A percentile compares a stretch with the other conserved stretches of the same genome.
Conservation (phyloP, 2,329 filamentous ascomycete species). For the Pyricularia sp. region DNA sequence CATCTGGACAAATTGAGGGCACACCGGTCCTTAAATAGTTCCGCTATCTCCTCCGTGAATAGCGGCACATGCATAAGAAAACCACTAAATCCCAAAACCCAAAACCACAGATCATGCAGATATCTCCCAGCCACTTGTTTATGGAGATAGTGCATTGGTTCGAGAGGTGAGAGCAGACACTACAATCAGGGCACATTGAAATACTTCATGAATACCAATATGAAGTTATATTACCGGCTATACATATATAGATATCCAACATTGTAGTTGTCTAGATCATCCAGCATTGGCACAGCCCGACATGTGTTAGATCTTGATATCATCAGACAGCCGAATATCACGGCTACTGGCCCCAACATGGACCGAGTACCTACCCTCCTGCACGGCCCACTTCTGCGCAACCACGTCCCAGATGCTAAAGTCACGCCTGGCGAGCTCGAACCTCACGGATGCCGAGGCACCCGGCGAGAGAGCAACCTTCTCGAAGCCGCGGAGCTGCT, state of each 20-base stretch:
- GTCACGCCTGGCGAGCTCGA: slow-evolving; percentile 48
- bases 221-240: neutral
- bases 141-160: neutral
- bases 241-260: neutral
- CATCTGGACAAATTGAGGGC: neutral
- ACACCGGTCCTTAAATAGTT: neutral
- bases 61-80: neutral
- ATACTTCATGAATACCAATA: neutral
- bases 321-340: slow-evolving; percentile 25
- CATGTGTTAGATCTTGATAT: neutral
- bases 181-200: neutral
- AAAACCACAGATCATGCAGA: neutral
- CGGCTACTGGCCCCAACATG: slow-evolving; percentile 37
- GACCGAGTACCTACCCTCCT: slow-evolving; percentile 27
- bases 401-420: slow-evolving; percentile 52
- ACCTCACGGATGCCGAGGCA: slow-evolving; percentile 28
- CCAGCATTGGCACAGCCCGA: neutral
- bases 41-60: neutral
- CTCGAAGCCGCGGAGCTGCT: slow-evolving; percentile 51
- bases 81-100: neutral
- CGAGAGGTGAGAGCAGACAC: neutral
- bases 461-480: slow-evolving; percentile 40
- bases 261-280: neutral
- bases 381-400: slow-evolving; percentile 46
- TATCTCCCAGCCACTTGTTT: neutral